Percentiles rank a stretch among this genome's conserved stretches.
These are phyloP conservation scores for Alternaria longipes DNA, from an alignment of 2,329 filamentous ascomycete genomes.

Conservation along the genomic window DNA sequence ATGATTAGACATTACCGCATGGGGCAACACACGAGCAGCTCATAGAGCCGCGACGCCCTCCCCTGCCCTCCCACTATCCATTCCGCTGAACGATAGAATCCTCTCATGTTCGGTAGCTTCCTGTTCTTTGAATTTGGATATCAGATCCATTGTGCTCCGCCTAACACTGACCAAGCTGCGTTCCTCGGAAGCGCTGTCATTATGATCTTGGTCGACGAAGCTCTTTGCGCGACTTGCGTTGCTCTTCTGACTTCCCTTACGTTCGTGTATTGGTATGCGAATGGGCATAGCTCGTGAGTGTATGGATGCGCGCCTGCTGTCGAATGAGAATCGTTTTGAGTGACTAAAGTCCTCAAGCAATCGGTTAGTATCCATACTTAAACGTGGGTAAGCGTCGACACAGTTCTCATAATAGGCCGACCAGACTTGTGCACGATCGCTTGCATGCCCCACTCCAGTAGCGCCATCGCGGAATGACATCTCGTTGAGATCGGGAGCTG, in stretches of 20 bases:
- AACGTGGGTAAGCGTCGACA: conserved; percentile 37
- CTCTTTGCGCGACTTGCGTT: conserved; percentile 28
- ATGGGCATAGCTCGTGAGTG: conserved; percentile 26
- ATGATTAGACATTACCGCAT: neutral
- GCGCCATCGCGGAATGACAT: conserved; percentile 22
- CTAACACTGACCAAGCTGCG: conserved; percentile 48
- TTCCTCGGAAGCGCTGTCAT: conserved; percentile 27
- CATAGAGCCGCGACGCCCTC: conserved; percentile 8
- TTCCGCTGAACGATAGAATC: conserved; percentile 35
- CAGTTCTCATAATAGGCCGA: conserved; percentile 50
- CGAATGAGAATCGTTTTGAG: conserved; percentile 28
- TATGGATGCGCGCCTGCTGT: conserved; percentile 25
- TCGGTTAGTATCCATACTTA: conserved; percentile 30
- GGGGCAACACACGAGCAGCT: neutral
- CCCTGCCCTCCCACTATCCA: conserved; percentile 17
- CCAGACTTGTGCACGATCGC: conserved; percentile 43
- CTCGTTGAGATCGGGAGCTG: conserved; percentile 30
- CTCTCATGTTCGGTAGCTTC: conserved; percentile 48
- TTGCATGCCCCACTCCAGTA: conserved; percentile 13
- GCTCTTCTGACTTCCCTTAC: conserved; percentile 34
- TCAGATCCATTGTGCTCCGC: conserved; percentile 54
- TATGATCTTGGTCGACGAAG: conserved; percentile 22
- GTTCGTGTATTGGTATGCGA: conserved; percentile 26
- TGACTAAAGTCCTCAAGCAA: conserved; percentile 27
- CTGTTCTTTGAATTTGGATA: conserved; percentile 48